Base-by-base conservation (phyloP, 768 basidiomycete species). In the Rhizopogon vinicolor region DNA sequence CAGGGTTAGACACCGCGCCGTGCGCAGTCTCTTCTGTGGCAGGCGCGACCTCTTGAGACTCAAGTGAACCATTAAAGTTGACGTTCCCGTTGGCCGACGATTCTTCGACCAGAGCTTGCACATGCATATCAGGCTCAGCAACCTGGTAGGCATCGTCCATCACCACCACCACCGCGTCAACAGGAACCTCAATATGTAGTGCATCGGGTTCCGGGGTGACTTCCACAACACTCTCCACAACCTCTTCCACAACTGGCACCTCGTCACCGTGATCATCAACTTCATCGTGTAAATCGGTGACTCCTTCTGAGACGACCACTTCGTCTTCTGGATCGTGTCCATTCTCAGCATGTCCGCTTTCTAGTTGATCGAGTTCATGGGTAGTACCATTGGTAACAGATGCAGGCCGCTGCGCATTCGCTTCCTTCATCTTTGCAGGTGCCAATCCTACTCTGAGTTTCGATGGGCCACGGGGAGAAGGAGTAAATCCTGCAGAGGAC, bases 381-480 rank as follows among this genome's bases (percentile, higher is more conserved):
- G 60, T 53, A 33, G 48, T 61, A 29, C 68, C 66, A 14, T 70
- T 63, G 31, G 62, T 62, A n/a, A 66, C 61, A 35, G 49, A 56
- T 35, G 51, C 57, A 37, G 39, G 61, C 35, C 62, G 65, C 57
- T 62, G 65, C 42, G 56, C 53, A 45, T 62, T 59, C 7, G 51
- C 53, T 37, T 55, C 68, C 44, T 63, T 65, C 8, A 62, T 63
- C 25, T 65, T 70, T 37, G 63, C 48, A 50, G 68, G 62, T 58
- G 44, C 62, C 28, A 44, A 68, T 46, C 41, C 68, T 61, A 52
- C 69, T 41, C 60, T 68, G 41, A 63, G 41, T 60, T 63, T 70
- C 7, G 71, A 61, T 5, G 60, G 56, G 7, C 65, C 72, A 43
- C 72, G 69, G 33, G 71, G 63, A 31, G 62, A 51, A 7, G 70